Evolutionary conservation across 768 basidiomycete genomes (phyloP).

Genomic region (Trametes punicea): DNA sequence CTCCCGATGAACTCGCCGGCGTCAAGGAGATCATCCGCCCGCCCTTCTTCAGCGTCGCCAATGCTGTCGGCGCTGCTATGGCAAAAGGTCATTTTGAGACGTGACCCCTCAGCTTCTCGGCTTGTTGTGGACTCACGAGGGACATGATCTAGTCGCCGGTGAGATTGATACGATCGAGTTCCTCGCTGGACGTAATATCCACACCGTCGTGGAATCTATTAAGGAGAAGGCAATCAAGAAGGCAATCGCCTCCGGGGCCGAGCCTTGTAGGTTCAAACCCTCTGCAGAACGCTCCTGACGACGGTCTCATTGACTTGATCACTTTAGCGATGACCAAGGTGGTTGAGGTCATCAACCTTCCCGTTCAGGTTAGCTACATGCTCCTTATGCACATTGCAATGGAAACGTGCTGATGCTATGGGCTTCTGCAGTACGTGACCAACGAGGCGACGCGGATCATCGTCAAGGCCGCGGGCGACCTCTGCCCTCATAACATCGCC

Average conservation of each 20-base stretch:
- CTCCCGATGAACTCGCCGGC: conserved; percentile 48
- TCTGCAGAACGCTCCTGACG: conserved; percentile 16
- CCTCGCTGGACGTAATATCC: conserved; percentile 27
- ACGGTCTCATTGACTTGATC: conserved; percentile 41
- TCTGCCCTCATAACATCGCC: conserved; percentile 20
- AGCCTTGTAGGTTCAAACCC: conserved; percentile 29
- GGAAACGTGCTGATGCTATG: neutral
- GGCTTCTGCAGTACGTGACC: conserved; percentile 40
- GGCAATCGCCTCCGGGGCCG: conserved; percentile 33
- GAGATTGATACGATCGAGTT: conserved; percentile 39
- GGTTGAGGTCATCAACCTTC: conserved; percentile 54
- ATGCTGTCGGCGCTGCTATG: conserved; percentile 58
- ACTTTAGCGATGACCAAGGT: conserved; percentile 39
- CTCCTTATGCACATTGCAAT: neutral
- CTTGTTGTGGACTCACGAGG: neutral
- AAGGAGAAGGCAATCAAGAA: conserved; percentile 32
- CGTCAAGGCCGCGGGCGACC: conserved; percentile 60
- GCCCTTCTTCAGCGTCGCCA: conserved; percentile 53
- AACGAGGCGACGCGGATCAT: conserved; percentile 53
- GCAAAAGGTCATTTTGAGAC: conserved; percentile 19
- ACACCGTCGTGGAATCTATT: conserved; percentile 32
- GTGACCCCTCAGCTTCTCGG: neutral
- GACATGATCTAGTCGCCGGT: conserved; percentile 24
- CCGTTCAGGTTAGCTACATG: conserved; percentile 39
- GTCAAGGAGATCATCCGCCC: conserved; percentile 49